Percentiles rank a stretch among this genome's conserved stretches.
phyloP scores from a whole-genome alignment of 345 rosid species.

The Triadica sebifera region DNA sequence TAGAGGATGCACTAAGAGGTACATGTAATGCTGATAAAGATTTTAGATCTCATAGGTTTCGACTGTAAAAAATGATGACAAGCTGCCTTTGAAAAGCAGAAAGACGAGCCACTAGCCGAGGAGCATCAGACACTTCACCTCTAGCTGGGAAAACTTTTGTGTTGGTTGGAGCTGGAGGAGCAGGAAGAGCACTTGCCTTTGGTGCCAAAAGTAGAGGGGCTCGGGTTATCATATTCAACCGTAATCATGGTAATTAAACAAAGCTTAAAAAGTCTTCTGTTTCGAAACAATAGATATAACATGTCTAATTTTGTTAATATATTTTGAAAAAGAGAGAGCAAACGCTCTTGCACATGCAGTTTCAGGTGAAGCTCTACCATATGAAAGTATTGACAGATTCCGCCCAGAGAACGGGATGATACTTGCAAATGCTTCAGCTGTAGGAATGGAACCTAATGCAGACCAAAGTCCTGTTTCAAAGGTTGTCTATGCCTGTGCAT shows the following conservation, averaged over 20 bases:
- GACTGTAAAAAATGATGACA: neutral
- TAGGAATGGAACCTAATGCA: conserved; percentile 58
- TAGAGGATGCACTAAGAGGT: conserved; percentile 45
- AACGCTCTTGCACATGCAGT: conserved; percentile 52
- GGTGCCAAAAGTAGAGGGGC: conserved; percentile 60
- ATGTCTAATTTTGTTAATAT: neutral
- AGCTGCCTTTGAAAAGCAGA: conserved; percentile 7
- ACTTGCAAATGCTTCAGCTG: conserved; percentile 61
- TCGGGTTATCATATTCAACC: conserved; percentile 47
- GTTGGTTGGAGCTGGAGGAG: conserved; percentile 63
- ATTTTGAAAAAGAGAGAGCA: conserved; percentile 44
- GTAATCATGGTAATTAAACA: conserved; percentile 40
- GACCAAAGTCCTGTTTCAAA: conserved; percentile 47
- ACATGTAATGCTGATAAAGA: neutral
- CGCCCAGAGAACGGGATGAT: conserved; percentile 50
- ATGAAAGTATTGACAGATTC: conserved; percentile 33
- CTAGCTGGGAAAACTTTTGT: conserved; percentile 51
- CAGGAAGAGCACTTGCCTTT: conserved; percentile 61
- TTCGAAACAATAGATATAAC: no score
- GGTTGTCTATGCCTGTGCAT: conserved; percentile 27
- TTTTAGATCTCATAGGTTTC: neutral
- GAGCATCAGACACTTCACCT: conserved; percentile 24
- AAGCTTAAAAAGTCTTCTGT: neutral
- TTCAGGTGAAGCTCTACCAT: conserved; percentile 45
- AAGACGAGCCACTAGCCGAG: neutral